Percentiles rank a stretch among this genome's conserved stretches.
phyloP scores from a whole-genome alignment of 1,284 basidiomycete species.

The Naganishia albida region DNA sequence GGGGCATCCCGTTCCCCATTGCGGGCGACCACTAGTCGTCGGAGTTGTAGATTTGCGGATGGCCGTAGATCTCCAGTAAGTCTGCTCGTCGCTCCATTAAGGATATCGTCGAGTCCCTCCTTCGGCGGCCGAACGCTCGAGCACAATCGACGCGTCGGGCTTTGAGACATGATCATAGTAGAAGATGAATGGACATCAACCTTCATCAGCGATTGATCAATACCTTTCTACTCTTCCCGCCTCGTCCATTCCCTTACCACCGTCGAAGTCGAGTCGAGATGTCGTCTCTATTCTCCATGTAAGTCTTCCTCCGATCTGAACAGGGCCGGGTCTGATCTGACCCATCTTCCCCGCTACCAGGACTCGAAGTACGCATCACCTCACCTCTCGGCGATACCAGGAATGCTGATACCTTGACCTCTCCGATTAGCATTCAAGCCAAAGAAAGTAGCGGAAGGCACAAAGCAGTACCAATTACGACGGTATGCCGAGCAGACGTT shows the following conservation, averaged over 20 bases:
- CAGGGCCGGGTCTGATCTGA: not conserved
- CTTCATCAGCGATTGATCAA: not conserved
- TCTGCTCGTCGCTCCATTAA: no score
- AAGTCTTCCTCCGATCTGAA: not conserved
- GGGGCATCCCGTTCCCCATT: no score
- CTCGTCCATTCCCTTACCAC: not conserved
- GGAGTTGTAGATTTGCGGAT: no score
- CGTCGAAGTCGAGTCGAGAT: not conserved
- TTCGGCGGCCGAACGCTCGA: not conserved
- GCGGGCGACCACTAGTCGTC: no score
- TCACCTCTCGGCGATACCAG: not conserved
- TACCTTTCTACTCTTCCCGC: not conserved
- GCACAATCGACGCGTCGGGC: slow-evolving; percentile 10
- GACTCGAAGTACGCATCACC: slow-evolving; percentile 23
- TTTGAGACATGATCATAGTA: slow-evolving; percentile 16
- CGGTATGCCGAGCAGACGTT: slow-evolving; percentile 97
- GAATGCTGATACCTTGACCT: not conserved
- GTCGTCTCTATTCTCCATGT: slow-evolving; percentile 34
- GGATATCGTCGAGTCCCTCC: no score
- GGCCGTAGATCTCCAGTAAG: no score
- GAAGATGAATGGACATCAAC: slow-evolving; percentile 5
- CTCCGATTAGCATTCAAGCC: slow-evolving; percentile 75
- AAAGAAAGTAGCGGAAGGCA: slow-evolving; percentile 91
- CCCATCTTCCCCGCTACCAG: not conserved
- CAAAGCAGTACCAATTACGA: slow-evolving; percentile 93